phyloP scores from a whole-genome alignment of 148 eudicot genomes.

The Cornus kousa region DNA sequence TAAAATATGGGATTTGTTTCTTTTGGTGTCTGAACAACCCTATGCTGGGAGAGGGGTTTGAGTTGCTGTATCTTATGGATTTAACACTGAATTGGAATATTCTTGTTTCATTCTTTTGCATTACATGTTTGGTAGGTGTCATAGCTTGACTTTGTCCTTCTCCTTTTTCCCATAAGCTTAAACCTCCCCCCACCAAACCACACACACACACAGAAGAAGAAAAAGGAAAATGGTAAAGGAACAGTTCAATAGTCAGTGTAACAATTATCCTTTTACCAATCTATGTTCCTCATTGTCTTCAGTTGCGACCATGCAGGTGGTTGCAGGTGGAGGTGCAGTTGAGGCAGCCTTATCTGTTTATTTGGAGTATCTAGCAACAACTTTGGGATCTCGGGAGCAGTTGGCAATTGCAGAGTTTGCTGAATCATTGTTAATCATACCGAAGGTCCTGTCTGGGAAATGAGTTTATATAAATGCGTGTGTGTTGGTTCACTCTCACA shows the following conservation, averaged over 20 bases:
- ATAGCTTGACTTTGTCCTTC: no score
- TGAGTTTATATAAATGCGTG: not conserved
- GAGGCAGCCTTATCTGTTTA: conserved; percentile 93
- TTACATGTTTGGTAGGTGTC: no score
- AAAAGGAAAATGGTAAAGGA: no score
- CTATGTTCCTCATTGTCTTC: not conserved
- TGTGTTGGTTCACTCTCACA: no score
- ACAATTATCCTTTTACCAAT: not conserved
- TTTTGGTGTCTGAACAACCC: not conserved
- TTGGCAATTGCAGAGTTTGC: conserved; percentile 97
- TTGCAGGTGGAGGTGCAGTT: conserved; percentile 98
- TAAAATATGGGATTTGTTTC: not conserved
- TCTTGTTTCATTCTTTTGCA: no score
- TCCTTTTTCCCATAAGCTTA: no score
- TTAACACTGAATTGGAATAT: no score
- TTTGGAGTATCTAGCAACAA: conserved; percentile 94
- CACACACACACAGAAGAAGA: no score
- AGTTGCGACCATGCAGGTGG: conserved; percentile 51
- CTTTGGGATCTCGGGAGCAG: conserved; percentile 96
- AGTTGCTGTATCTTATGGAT: no score
- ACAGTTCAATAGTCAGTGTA: not conserved
- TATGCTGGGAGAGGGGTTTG: not conserved
- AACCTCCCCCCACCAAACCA: no score
- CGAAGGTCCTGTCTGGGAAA: conserved; percentile 54
- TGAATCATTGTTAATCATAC: conserved; percentile 83